These are phyloP conservation scores for Isoetes taiwanensis DNA, from an alignment of 75 land plant species.

Conservation along the genomic window DNA sequence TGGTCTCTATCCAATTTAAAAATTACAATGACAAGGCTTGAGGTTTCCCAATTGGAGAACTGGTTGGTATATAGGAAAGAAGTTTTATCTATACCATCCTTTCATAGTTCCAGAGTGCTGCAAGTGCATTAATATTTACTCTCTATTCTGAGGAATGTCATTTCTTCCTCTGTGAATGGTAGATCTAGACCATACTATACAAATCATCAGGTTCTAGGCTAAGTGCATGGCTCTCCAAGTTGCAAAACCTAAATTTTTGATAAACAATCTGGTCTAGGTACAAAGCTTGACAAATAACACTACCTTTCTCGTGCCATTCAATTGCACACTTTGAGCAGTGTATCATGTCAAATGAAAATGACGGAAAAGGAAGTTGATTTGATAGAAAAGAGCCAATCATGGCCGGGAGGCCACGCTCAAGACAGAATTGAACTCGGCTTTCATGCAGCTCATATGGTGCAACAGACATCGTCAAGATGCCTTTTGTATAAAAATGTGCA, in stretches of 20 bases:
- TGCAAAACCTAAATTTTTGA: not conserved
- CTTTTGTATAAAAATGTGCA: slow-evolving; percentile 45
- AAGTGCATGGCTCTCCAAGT: too few relatives aligned
- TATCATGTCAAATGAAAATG: slow-evolving; percentile 57
- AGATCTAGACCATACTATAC: too few relatives aligned
- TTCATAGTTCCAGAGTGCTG: too few relatives aligned
- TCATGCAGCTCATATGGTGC: slow-evolving; percentile 53
- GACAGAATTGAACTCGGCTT: slow-evolving; percentile 67
- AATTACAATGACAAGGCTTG: too few relatives aligned
- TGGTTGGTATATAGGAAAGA: too few relatives aligned
- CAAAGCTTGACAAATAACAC: too few relatives aligned
- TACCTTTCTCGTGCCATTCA: slow-evolving; percentile 11
- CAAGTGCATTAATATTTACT: too few relatives aligned
- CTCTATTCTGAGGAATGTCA: too few relatives aligned
- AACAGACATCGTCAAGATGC: slow-evolving; percentile 45
- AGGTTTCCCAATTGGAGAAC: too few relatives aligned
- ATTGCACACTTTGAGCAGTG: slow-evolving; percentile 29
- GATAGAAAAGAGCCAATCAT: slow-evolving; percentile 50
- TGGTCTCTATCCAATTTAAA: not conserved
- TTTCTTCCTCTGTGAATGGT: too few relatives aligned
- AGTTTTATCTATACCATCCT: too few relatives aligned
- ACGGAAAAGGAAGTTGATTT: slow-evolving; percentile 53
- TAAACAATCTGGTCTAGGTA: not conserved
- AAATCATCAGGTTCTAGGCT: too few relatives aligned
- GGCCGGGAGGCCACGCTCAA: slow-evolving; percentile 81